Percentiles rank a stretch among this genome's conserved stretches.
These are phyloP conservation scores for Hypoxylon rickii DNA, from an alignment of 495 filamentous ascomycete genomes.

Conservation along the genomic window DNA sequence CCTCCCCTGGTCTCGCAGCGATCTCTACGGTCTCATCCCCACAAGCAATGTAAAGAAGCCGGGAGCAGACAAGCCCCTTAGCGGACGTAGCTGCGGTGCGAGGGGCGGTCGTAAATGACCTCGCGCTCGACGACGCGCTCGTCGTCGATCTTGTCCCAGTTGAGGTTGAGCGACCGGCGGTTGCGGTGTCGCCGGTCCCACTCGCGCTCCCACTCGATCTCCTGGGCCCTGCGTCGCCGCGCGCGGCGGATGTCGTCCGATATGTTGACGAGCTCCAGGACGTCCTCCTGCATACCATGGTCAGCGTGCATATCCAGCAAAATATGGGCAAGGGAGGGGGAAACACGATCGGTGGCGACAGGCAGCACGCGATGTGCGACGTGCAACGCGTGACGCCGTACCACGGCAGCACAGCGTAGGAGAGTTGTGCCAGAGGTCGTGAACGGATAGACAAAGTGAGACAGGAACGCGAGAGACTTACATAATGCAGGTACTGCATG, in stretches of 20 bases:
- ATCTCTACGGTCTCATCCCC: conserved; percentile 10
- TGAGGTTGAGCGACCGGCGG: conserved; percentile 35
- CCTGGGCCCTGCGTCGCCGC: conserved; percentile 74
- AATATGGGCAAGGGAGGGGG: too few species aligned
- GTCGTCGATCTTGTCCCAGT: conserved; percentile 52
- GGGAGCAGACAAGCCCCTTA: conserved; percentile 16
- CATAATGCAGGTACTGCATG: conserved; percentile 85
- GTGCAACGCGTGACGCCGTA: neutral
- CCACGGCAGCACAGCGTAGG: conserved; percentile 1
- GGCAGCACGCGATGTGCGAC: neutral
- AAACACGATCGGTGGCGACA: too few species aligned
- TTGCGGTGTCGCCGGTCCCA: conserved; percentile 65
- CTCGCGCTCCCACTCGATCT: conserved; percentile 81
- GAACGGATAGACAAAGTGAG: neutral
- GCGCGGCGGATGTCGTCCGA: conserved; percentile 80
- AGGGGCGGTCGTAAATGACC: conserved; percentile 55
- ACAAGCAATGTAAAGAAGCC: neutral
- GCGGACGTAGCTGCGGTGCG: conserved; percentile 38
- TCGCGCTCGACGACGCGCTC: conserved; percentile 64
- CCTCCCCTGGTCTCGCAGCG: too few species aligned
- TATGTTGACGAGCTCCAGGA: conserved; percentile 77
- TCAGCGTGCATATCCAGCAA: conserved; percentile 30
- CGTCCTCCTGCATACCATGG: conserved; percentile 71
- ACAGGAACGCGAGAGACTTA: conserved; percentile 52
- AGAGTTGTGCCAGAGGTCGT: neutral